Evolutionary conservation across 176 grass and related monocot species (phyloP).

Genomic region (Eragrostis curvula): DNA sequence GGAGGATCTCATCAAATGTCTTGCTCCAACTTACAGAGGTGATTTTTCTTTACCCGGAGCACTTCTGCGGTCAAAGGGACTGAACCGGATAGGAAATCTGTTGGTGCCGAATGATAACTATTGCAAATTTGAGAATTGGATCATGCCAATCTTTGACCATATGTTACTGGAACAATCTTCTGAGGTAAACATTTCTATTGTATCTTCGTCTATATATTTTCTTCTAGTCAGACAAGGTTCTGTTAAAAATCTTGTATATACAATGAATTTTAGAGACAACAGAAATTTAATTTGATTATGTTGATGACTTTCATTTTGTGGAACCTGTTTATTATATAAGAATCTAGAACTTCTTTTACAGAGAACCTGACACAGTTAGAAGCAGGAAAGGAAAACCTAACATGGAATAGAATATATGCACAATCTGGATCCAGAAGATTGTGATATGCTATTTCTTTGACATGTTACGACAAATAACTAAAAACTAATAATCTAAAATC

Average conservation of each 20-base stretch:
- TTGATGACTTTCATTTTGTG: background rate
- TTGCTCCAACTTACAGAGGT: constrained; percentile 82
- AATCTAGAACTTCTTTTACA: background rate
- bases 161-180: constrained; percentile 86
- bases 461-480: background rate
- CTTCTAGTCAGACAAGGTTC: too few relatives aligned
- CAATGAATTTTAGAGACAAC: too few relatives aligned
- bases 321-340: background rate
- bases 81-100: constrained; percentile 94
- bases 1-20: constrained; percentile 97
- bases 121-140: constrained; percentile 99
- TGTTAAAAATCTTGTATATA: too few relatives aligned
- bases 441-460: background rate
- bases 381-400: background rate
- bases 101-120: constrained; percentile 97
- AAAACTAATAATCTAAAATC: background rate
- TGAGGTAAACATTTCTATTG: constrained; percentile 54
- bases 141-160: constrained; percentile 87
- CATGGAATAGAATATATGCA: background rate
- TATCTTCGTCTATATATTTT: too few relatives aligned
- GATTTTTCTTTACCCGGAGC: constrained; percentile 84
- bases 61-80: constrained; percentile 80
- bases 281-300: background rate
- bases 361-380: background rate
- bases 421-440: background rate